Evolutionary conservation across 106 monocot species (phyloP).

Genomic region (Acanthochlamys bracteata): DNA sequence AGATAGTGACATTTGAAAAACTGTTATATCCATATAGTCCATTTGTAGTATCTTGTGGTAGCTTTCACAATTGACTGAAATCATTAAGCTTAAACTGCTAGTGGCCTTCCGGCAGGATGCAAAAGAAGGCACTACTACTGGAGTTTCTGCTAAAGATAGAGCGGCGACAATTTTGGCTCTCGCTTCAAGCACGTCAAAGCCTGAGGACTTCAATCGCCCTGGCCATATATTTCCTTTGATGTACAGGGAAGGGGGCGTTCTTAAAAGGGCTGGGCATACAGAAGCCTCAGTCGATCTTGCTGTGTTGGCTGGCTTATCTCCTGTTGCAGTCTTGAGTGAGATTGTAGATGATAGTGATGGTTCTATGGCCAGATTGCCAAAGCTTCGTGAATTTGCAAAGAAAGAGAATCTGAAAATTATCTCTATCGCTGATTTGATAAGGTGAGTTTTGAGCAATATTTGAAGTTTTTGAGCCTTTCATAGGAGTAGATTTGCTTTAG

Average conservation of each 20-base stretch:
- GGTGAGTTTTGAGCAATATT: conserved; percentile 7
- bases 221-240: conserved; percentile 40
- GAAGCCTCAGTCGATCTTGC: conserved; percentile 39
- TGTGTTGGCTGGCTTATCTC: conserved; percentile 23
- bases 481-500: no score
- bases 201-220: conserved; percentile 42
- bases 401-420: conserved; percentile 36
- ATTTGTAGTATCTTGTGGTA: not conserved
- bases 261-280: conserved; percentile 37
- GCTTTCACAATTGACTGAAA: not conserved
- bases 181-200: conserved; percentile 22
- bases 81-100: not conserved
- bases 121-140: conserved; percentile 31
- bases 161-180: conserved; percentile 32
- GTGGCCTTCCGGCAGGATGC: conserved; percentile 16
- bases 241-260: conserved; percentile 35
- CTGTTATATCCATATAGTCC: not conserved
- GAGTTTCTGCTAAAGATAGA: conserved; percentile 41
- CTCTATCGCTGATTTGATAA: conserved; percentile 36
- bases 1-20: no score
- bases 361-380: conserved; percentile 35
- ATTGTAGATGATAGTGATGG: conserved; percentile 36
- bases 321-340: conserved; percentile 27
- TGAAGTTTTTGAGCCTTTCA: not conserved
- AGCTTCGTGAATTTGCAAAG: conserved; percentile 31